Conservation (phyloP, 352 stramenopile species). For the Pythium brassicae region DNA sequence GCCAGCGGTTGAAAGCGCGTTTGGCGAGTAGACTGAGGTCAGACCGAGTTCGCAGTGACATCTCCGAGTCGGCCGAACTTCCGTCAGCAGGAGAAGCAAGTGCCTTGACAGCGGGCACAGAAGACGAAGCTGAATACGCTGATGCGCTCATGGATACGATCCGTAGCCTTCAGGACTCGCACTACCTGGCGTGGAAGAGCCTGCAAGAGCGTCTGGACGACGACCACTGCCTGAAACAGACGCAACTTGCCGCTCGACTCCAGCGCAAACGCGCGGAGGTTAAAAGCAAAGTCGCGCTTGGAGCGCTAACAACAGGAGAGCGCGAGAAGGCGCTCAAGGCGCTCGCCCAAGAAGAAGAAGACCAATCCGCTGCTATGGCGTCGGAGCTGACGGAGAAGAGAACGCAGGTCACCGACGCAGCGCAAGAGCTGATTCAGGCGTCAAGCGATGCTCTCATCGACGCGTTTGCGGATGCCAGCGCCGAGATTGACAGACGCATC, state of each 20-base stretch:
- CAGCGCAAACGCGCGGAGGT: slow-evolving; percentile 25
- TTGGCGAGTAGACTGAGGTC: background rate
- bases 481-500: slow-evolving; percentile 20
- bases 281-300: slow-evolving; percentile 5
- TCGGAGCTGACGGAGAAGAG: slow-evolving; percentile 10
- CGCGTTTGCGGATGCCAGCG: slow-evolving; percentile 8
- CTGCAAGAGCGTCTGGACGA: slow-evolving; percentile 24
- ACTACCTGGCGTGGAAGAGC: slow-evolving; percentile 25
- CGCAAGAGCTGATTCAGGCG: slow-evolving; percentile 11
- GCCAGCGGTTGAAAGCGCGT: slow-evolving; percentile 3
- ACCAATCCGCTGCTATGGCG: slow-evolving; percentile 14
- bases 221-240: slow-evolving; percentile 27
- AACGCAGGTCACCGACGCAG: slow-evolving; percentile 13
- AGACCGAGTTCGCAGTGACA: background rate
- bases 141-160: slow-evolving; percentile 21
- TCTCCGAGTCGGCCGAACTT: too few relatives aligned
- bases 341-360: slow-evolving; percentile 20
- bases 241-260: slow-evolving; percentile 27
- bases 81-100: background rate
- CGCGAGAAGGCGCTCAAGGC: background rate
- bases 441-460: slow-evolving; percentile 12
- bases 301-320: slow-evolving; percentile 5
- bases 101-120: background rate
- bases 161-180: slow-evolving; percentile 25
- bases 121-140: background rate